A percentile compares a stretch with the other conserved stretches of the same genome.
Conservation (phyloP, 305 asterid species). For the Fraxinus angustifolia region DNA sequence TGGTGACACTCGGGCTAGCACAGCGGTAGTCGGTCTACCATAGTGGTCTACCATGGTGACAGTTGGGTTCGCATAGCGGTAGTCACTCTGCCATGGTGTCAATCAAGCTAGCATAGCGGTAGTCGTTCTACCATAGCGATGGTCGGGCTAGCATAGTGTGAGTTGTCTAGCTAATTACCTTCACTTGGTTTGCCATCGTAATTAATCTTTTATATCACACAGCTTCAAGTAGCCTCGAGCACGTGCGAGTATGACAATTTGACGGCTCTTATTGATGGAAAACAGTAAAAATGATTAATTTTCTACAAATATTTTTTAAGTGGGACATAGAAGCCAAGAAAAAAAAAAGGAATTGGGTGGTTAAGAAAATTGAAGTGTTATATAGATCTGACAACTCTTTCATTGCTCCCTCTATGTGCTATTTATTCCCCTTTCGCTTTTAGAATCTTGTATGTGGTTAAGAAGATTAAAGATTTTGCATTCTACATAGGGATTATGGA, state of each 20-base stretch:
- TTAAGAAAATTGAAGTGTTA: neutral
- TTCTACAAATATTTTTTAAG: neutral
- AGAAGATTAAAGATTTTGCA: neutral
- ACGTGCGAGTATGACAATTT: neutral
- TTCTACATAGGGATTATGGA: constrained; percentile 56
- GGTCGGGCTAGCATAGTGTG: neutral
- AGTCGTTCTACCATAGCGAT: neutral
- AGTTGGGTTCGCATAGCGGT: neutral
- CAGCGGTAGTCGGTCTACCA: neutral
- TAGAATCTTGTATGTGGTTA: neutral
- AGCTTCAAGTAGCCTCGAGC: neutral
- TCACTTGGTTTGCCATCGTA: neutral
- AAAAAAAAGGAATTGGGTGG: neutral
- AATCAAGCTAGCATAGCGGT: neutral
- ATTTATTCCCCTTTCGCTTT: neutral
- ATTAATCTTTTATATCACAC: neutral
- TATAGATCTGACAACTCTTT: neutral
- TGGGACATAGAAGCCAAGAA: neutral
- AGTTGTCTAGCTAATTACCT: neutral
- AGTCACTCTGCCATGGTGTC: neutral
- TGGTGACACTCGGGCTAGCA: neutral
- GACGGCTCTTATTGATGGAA: neutral
- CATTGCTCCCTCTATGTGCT: neutral
- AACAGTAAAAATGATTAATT: neutral
- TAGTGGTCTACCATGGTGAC: neutral